Base-by-base conservation (phyloP, 306 rosid species). In the Lablab purpureus region DNA sequence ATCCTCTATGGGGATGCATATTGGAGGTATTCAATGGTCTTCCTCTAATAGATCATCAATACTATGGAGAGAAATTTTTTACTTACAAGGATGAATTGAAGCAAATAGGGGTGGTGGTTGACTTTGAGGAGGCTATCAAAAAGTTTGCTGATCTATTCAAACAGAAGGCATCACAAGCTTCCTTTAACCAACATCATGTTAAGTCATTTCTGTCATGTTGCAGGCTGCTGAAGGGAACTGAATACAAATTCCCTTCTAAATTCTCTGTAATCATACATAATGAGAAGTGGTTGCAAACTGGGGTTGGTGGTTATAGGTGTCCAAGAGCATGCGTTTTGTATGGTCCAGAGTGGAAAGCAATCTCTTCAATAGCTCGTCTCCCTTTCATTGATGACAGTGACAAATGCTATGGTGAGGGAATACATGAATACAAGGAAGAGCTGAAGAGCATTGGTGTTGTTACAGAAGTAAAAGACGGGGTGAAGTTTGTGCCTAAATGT, bases 381-480 rank as follows among this genome's bases (percentile, higher is more conserved):
- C 98, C 97, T 67, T 91, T 93, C 85, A 74, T 93, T 49, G 88
- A 90, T 75, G 93, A 89, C 58, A 78, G 75, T 40, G 84, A 85
- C 21, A 80, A 75, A 2, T 76, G 43, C 28, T 87, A 90, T 56
- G 97, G 88, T 23, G 45, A 67, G 59, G 81, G 5, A 32, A 83
- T 93, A 67, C 83, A 80, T 37, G 82, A 84, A 62, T 88, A 75
- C 68, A 80, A 72, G 81, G 17, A 78, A 40, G 98, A 90, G 86
- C 81, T 91, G 79, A 87, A 88, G 82, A 78, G 77, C 7, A 58
- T 86, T 64, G 93, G 95, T 59, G 97, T 87, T 19, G 71, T 84
- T 64, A 79, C 82, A 25, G 79, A 87, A 41, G 47, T 90, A 70
- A 79, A 82, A 80, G 78, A 76, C 17, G 97, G 97, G 19, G 77